A percentile compares a stretch with the other conserved stretches of the same genome.
phyloP scores from a whole-genome alignment of 306 rosid species.

The Ammopiptanthus mongolicus region DNA sequence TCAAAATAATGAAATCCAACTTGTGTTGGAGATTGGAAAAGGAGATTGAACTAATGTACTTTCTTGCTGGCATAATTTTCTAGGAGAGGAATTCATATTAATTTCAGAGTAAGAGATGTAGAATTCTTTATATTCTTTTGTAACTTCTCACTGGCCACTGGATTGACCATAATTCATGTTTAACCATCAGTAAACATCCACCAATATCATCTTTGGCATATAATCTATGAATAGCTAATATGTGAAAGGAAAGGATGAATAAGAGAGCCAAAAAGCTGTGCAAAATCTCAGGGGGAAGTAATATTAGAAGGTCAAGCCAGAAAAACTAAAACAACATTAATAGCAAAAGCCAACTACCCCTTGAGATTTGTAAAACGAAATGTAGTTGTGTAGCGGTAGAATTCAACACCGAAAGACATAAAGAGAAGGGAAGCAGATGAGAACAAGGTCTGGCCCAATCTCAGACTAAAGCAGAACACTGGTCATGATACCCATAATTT shows the following conservation, averaged over 20 bases:
- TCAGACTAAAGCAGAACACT: conserved; percentile 66
- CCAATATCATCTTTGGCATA: neutral
- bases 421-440: conserved; percentile 80
- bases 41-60: neutral
- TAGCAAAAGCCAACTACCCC: neutral
- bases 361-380: conserved; percentile 30
- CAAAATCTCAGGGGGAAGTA: neutral
- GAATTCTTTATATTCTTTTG: neutral
- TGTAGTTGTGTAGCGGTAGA: conserved; percentile 84
- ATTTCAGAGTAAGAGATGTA: neutral
- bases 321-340: neutral
- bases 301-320: neutral
- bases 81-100: neutral
- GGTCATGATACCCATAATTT: too few relatives aligned
- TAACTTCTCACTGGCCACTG: neutral
- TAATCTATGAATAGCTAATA: neutral
- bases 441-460: conserved; percentile 72
- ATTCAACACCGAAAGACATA: conserved; percentile 79
- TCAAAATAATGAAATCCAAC: neutral
- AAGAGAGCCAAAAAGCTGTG: neutral
- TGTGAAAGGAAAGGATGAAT: neutral
- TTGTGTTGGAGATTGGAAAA: neutral
- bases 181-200: neutral
- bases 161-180: neutral
- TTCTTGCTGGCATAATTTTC: neutral